Conservation (phyloP, 2,329 filamentous ascomycete genomes). For the Stromatinia cepivora region DNA sequence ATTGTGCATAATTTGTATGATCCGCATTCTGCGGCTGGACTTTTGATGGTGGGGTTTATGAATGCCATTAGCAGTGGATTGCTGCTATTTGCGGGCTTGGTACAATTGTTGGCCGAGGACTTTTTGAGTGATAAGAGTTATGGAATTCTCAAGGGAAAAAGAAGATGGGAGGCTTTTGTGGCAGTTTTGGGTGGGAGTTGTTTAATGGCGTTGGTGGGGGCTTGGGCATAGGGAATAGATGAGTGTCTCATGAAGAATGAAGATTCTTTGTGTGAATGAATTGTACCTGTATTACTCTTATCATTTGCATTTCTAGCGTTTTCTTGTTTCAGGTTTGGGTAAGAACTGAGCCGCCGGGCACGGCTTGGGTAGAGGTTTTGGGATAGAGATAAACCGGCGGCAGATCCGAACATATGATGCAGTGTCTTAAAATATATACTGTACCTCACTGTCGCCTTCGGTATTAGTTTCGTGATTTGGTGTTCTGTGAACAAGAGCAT, state of each 20-base stretch:
- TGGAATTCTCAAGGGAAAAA: conserved; percentile 55
- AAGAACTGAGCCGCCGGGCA: not conserved
- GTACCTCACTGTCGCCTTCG: not conserved
- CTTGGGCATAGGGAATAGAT: conserved; percentile 51
- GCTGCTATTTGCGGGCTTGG: conserved; percentile 77
- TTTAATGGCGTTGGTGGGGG: conserved; percentile 67
- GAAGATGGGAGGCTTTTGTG: conserved; percentile 60
- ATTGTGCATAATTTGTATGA: conserved; percentile 78
- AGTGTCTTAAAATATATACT: not conserved
- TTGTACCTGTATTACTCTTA: not conserved
- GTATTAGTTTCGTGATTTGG: not conserved
- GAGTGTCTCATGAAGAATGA: not conserved
- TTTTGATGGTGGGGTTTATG: conserved; percentile 83
- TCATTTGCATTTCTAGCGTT: not conserved
- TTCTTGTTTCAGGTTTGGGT: not conserved
- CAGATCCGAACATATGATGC: not conserved
- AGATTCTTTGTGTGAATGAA: not conserved
- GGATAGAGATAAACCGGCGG: not conserved
- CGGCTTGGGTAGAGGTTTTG: not conserved
- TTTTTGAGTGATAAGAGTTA: conserved; percentile 74
- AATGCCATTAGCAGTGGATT: conserved; percentile 82
- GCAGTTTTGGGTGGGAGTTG: conserved; percentile 60
- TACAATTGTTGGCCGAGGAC: conserved; percentile 82
- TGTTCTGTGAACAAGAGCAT: not conserved
- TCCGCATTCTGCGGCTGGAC: conserved; percentile 70